Percentiles rank a stretch among this genome's conserved stretches.
Conservation (phyloP, 805 yeast species). For the Wickerhamiella shivajii region DNA sequence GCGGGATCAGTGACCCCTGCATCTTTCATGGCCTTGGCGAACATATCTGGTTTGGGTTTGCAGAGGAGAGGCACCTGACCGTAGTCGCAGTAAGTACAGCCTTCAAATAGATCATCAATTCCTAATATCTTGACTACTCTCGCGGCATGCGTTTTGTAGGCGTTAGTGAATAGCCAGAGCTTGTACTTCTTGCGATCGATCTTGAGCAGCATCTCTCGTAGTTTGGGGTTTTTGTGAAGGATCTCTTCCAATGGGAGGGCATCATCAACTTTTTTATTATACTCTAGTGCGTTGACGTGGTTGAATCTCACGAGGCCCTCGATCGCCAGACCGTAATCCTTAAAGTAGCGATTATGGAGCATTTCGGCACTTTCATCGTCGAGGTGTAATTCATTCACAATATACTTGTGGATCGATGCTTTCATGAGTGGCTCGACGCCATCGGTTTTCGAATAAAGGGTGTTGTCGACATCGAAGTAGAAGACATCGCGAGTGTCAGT, state of each 20-base stretch:
- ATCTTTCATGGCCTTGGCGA: slow-evolving; percentile 38
- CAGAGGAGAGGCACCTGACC: slow-evolving; percentile 47
- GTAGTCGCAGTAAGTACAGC: slow-evolving; percentile 87
- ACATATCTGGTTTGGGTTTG: slow-evolving; percentile 72
- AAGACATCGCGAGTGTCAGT: slow-evolving; percentile 27
- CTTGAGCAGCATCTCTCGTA: slow-evolving; percentile 22
- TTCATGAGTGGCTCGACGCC: slow-evolving; percentile 81
- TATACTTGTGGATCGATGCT: slow-evolving; percentile 65
- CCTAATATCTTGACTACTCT: slow-evolving; percentile 71
- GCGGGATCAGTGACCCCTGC: slow-evolving; percentile 39
- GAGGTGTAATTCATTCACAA: slow-evolving; percentile 47
- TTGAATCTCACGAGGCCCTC: slow-evolving; percentile 62
- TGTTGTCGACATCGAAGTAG: slow-evolving; percentile 89
- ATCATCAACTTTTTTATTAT: slow-evolving; percentile 81
- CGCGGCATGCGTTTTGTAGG: slow-evolving; percentile 79
- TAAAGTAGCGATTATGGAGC: slow-evolving; percentile 63
- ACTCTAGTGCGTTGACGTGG: slow-evolving; percentile 74
- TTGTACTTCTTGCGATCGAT: slow-evolving; percentile 40
- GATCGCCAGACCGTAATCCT: slow-evolving; percentile 79
- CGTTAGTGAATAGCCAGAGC: slow-evolving; percentile 89
- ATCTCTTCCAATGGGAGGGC: slow-evolving; percentile 73
- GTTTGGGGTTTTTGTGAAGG: slow-evolving; percentile 37
- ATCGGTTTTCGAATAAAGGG: slow-evolving; percentile 62
- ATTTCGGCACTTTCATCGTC: slow-evolving; percentile 58
- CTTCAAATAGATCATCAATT: slow-evolving; percentile 86